Conservation (phyloP, 208 protist genomes). For the Wallacemonas sp. region DNA sequence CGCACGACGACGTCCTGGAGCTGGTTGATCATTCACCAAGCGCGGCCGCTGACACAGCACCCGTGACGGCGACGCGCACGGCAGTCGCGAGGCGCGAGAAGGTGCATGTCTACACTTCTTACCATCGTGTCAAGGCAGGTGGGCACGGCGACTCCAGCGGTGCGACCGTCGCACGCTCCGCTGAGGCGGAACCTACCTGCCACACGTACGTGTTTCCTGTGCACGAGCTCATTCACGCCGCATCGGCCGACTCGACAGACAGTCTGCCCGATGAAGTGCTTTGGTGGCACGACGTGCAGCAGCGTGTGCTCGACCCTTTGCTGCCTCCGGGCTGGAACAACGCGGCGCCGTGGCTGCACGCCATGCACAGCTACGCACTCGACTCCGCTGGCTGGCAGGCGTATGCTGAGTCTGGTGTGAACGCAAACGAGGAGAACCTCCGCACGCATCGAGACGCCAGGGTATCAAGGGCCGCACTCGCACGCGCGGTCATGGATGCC, state of each 20-base stretch:
- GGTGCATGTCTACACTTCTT: slow-evolving; percentile 2
- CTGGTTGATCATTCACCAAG: background rate
- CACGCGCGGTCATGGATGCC: background rate
- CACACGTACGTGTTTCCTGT: slow-evolving; percentile 2
- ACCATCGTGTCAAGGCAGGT: slow-evolving; percentile 3
- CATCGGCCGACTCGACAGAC: background rate
- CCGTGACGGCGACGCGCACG: background rate
- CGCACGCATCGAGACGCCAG: too few species aligned
- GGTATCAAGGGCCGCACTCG: background rate
- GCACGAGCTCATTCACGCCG: background rate
- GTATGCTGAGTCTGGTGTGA: too few species aligned
- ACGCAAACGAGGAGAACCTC: too few species aligned
- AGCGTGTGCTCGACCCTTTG: slow-evolving; percentile 10
- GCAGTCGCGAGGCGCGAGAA: background rate
- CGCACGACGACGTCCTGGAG: background rate
- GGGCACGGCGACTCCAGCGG: background rate
- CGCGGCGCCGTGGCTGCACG: background rate
- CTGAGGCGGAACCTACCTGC: background rate
- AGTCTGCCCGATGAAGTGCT: slow-evolving; percentile 13
- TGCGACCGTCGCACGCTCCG: background rate
- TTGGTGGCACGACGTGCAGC: background rate
- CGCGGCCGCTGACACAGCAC: background rate
- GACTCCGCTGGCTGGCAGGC: too few species aligned
- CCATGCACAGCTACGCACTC: background rate
- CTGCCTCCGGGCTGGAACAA: slow-evolving; percentile 32